Conservation (phyloP, 306 rosid species). For the Quercus glauca region DNA sequence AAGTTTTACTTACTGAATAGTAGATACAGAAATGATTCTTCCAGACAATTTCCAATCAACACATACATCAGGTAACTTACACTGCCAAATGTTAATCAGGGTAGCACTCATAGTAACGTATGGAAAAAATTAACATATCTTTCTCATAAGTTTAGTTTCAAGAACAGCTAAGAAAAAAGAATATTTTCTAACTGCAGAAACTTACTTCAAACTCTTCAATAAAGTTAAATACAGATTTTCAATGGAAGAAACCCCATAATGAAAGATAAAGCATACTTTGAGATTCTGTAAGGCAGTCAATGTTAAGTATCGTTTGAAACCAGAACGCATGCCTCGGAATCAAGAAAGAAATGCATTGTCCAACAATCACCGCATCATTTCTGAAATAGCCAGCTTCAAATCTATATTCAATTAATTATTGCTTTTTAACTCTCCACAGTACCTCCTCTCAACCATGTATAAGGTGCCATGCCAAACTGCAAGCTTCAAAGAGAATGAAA, state of each 20-base stretch:
- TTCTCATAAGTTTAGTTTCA: neutral
- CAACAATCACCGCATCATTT: constrained; percentile 19
- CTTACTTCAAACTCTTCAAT: neutral
- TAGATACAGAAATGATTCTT: neutral
- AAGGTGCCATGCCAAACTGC: constrained; percentile 26
- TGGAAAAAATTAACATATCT: neutral
- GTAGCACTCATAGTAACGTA: neutral
- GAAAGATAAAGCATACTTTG: constrained; percentile 21
- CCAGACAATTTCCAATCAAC: neutral
- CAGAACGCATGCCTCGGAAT: constrained; percentile 27
- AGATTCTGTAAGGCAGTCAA: constrained; percentile 4
- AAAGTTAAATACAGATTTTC: constrained; percentile 19
- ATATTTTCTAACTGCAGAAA: constrained; percentile 23
- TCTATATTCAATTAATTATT: constrained; percentile 8
- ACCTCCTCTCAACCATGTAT: constrained; percentile 10
- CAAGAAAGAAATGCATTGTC: constrained; percentile 19
- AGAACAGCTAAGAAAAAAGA: neutral
- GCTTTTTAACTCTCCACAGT: constrained; percentile 21
- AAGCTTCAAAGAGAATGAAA: constrained; percentile 2
- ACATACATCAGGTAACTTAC: neutral
- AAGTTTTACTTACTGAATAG: neutral
- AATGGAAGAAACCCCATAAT: constrained; percentile 13
- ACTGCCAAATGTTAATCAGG: neutral
- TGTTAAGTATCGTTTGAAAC: constrained; percentile 4
- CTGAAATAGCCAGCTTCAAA: constrained; percentile 22